phyloP scores from a whole-genome alignment of 2,329 filamentous ascomycete genomes.

The Arachnopeziza araneosa region DNA sequence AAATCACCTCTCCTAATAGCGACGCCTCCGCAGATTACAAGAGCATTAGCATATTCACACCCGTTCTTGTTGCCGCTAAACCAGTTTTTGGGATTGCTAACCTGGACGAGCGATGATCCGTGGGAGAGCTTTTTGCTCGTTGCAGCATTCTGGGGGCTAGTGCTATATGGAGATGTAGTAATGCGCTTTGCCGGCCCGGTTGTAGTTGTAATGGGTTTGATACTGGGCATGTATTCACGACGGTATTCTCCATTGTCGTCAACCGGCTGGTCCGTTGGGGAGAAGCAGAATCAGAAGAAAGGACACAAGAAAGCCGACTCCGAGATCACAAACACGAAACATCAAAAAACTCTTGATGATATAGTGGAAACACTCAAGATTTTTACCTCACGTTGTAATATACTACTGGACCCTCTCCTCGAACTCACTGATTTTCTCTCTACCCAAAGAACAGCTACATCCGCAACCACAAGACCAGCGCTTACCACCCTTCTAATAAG shows the following conservation, averaged over 20 bases:
- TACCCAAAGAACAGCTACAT: conserved; percentile 83
- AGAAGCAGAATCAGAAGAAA: conserved; percentile 43
- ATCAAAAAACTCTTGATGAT: conserved; percentile 93
- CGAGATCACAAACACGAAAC: conserved; percentile 62
- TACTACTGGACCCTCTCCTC: conserved; percentile 82
- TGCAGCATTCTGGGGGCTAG: conserved; percentile 75
- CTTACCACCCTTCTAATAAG: conserved; percentile 85
- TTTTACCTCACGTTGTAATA: conserved; percentile 87
- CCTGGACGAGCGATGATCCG: conserved; percentile 88
- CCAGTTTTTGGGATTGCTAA: conserved; percentile 75
- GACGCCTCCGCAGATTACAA: conserved; percentile 90
- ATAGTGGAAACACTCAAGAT: conserved; percentile 91
- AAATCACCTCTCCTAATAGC: conserved; percentile 90
- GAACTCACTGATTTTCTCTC: conserved; percentile 89
- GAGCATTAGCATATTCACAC: conserved; percentile 91
- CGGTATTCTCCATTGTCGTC: conserved; percentile 87
- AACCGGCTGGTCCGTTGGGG: conserved; percentile 63
- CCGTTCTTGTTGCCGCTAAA: conserved; percentile 89
- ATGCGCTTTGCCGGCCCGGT: conserved; percentile 78
- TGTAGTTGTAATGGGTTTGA: conserved; percentile 71
- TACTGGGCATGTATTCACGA: conserved; percentile 86
- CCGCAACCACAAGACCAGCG: conserved; percentile 83
- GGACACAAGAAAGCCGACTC: conserved; percentile 41
- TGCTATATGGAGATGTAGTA: conserved; percentile 81
- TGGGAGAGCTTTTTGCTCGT: conserved; percentile 97